Evolutionary conservation across 768 basidiomycete genomes (phyloP).

Genomic region (Tremella mesenterica): DNA sequence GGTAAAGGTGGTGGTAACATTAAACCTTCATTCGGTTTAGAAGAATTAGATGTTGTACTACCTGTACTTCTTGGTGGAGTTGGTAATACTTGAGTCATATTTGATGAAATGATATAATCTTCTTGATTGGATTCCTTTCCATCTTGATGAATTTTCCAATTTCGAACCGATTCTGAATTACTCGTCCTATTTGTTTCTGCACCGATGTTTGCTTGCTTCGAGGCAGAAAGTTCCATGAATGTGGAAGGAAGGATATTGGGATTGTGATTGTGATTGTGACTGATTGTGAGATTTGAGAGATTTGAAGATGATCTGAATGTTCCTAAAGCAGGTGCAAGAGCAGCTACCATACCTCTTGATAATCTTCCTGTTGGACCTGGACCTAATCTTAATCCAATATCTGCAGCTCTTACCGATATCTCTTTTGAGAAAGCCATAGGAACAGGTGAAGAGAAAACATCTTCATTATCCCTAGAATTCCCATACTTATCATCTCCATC

Average conservation of each 20-base stretch:
- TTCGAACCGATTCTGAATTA: too few species aligned
- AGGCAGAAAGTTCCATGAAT: too few species aligned
- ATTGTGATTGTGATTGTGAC: too few species aligned
- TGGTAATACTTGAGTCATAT: too few species aligned
- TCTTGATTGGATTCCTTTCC: background rate
- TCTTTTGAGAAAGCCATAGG: slow-evolving; percentile 13
- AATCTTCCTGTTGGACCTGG: slow-evolving; percentile 25
- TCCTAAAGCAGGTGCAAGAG: slow-evolving; percentile 8
- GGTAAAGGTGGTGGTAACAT: slow-evolving; percentile 33
- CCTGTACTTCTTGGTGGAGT: slow-evolving; percentile 16
- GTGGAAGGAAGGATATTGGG: too few species aligned
- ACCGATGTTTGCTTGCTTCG: too few species aligned
- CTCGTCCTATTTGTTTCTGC: too few species aligned
- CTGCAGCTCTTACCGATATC: slow-evolving; percentile 21
- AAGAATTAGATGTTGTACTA: background rate
- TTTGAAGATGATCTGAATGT: background rate
- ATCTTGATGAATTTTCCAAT: too few species aligned
- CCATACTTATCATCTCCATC: too few species aligned
- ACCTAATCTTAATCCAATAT: slow-evolving; percentile 22
- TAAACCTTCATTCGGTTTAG: slow-evolving; percentile 4
- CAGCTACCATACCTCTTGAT: slow-evolving; percentile 13
- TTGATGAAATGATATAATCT: too few species aligned
- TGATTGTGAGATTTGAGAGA: slow-evolving; percentile 4
- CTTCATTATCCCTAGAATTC: too few species aligned
- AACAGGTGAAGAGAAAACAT: too few species aligned